Conservation (phyloP, 2,329 filamentous ascomycete species). For the Aspergillus pseudoterreus region DNA sequence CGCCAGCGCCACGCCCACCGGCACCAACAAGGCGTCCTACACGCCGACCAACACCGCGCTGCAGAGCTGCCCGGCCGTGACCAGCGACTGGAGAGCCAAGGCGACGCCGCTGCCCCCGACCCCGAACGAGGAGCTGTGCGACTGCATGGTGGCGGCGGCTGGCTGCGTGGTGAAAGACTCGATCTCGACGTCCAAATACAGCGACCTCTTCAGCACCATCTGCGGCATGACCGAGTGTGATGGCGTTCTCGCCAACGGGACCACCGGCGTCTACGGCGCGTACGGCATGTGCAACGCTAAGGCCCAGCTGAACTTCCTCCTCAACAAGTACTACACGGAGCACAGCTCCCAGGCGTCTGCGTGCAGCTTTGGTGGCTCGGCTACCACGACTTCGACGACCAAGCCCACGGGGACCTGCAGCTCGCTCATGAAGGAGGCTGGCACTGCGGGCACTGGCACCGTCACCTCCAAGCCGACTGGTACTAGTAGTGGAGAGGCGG, state of each 20-base stretch:
- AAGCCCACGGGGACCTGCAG: conserved; percentile 35
- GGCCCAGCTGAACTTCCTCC: conserved; percentile 42
- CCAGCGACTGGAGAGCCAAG: conserved; percentile 64
- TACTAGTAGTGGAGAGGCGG: conserved; percentile 24
- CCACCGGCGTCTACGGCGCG: conserved; percentile 42
- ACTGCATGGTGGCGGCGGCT: conserved; percentile 74
- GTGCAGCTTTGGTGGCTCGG: conserved; percentile 42
- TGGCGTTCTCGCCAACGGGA: conserved; percentile 38
- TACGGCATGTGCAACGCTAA: conserved; percentile 44
- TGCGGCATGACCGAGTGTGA: conserved; percentile 40
- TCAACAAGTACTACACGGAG: conserved; percentile 43
- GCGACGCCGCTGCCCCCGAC: conserved; percentile 66
- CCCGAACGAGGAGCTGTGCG: conserved; percentile 72
- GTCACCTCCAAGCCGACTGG: conserved; percentile 34
- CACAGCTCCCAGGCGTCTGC: conserved; percentile 35
- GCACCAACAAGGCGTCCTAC: conserved; percentile 65
- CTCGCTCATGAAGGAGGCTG: conserved; percentile 38
- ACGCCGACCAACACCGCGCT: conserved; percentile 66
- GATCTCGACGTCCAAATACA: conserved; percentile 18
- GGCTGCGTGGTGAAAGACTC: conserved; percentile 61
- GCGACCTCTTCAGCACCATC: conserved; percentile 58
- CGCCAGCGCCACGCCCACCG: conserved; percentile 60
- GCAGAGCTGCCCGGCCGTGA: conserved; percentile 64
- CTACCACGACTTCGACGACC: conserved; percentile 33
- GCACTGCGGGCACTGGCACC: conserved; percentile 35